phyloP scores from a whole-genome alignment of 306 rosid species.

The Citrullus colocynthis region DNA sequence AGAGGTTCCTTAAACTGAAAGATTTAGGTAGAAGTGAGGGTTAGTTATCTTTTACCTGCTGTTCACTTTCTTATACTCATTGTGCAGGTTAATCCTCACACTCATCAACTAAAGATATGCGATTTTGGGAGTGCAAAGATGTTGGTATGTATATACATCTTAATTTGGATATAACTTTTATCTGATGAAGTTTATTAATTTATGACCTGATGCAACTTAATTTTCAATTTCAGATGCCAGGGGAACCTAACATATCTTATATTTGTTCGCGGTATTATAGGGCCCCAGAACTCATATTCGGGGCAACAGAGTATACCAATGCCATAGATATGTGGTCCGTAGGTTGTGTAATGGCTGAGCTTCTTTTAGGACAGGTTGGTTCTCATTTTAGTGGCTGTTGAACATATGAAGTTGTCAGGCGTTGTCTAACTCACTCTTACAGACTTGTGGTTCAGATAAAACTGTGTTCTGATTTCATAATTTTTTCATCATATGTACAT shows the following conservation, averaged over 20 bases:
- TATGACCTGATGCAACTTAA: not conserved
- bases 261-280: constrained; percentile 89
- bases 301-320: constrained; percentile 91
- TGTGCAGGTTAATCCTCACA: constrained; percentile 29
- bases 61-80: not conserved
- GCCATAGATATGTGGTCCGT: constrained; percentile 97
- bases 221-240: constrained; percentile 53
- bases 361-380: constrained; percentile 80
- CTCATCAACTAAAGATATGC: constrained; percentile 84
- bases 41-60: not conserved
- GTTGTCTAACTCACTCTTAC: not conserved
- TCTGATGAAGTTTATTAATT: constrained; percentile 4
- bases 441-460: not conserved
- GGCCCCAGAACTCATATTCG: constrained; percentile 96
- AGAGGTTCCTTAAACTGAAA: not conserved
- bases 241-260: constrained; percentile 93
- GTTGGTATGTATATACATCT: constrained; percentile 40
- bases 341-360: constrained; percentile 91
- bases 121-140: constrained; percentile 95
- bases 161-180: not conserved
- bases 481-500: not conserved
- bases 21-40: not conserved
- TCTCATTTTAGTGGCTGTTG: not conserved
- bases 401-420: not conserved
- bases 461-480: not conserved